Evolutionary conservation across 495 filamentous ascomycete species (phyloP), one percentile per base, ranked within the genome.

Genomic region (Penicillium paxilli): DNA sequence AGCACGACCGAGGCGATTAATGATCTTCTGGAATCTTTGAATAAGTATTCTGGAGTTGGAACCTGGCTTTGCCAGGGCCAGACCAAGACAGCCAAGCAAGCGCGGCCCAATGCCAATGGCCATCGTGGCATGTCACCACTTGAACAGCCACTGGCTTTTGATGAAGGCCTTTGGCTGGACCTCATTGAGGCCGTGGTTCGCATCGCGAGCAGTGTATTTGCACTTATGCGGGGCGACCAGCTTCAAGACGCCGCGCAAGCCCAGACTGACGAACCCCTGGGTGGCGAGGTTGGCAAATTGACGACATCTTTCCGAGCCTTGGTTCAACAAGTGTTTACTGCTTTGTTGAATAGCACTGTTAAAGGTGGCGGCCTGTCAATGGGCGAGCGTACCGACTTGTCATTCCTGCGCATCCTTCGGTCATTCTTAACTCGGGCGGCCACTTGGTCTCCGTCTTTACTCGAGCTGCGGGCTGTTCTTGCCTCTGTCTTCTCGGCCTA

Each of bases 21-120:
- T 25, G 77, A 84, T 44, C 77, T 95, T 2, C 75, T 96, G 16
- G 83, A 86, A 32, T 87, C 87, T 4, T 68, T 98, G 38, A 83
- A 93, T 50, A 98, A 93, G 65, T 97, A 96, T 67, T 81, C 85
- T 1, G 84, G 89, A 46, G 91, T 98, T 19, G 94, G 94, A 24
- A 90, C 92, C 19, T 98, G 94, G 94, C 80, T 98, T 20, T 97
- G 94, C 61, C 91, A 94, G 71, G 87, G 89, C 28, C 92, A 98
- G 70, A 92, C 82, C 47, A 91, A 87, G 60, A 83, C 80, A 1
- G 68, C 76, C 14, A 76, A 79, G 57, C 70, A 73, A 42, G 55
- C 64, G 21, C 59, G 64, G 49, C 35, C 52, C 16, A 66, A 73
- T 48, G 63, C 72, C 28, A 79, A 83, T 61, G 55, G 62, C 25